Conservation (phyloP, 768 basidiomycete genomes). For the Suillus occidentalis region DNA sequence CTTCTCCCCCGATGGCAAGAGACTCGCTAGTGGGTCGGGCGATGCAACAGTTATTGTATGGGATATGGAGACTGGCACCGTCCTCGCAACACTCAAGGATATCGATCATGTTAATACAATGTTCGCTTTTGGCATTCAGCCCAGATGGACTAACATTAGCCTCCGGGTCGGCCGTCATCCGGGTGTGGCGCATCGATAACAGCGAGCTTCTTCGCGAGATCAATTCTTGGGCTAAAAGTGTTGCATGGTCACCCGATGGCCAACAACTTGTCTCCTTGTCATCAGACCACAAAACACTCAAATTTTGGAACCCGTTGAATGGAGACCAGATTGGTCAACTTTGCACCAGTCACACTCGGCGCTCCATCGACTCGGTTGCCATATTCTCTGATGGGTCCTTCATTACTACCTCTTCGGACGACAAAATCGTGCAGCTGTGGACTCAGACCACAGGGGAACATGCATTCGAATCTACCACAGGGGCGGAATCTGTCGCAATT, state of each 20-base stretch:
- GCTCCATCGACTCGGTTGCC: not conserved
- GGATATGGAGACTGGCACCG: not conserved
- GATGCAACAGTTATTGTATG: not conserved
- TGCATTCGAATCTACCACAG: not conserved
- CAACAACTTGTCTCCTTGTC: not conserved
- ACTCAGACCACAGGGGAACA: not conserved
- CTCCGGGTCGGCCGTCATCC: not conserved
- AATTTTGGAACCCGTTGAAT: not conserved
- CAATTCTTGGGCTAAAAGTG: not conserved
- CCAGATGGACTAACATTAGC: not conserved
- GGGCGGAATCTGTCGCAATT: not conserved
- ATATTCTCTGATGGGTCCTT: not conserved
- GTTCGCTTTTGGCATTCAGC: not conserved
- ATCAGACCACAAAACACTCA: not conserved
- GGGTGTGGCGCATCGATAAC: not conserved
- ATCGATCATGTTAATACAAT: no score
- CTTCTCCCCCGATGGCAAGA: not conserved
- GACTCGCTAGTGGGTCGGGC: not conserved
- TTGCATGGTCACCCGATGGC: not conserved
- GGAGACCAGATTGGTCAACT: not conserved
- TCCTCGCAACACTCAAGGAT: not conserved
- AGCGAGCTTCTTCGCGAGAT: not conserved
- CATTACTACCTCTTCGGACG: not conserved
- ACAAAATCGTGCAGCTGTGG: not conserved
- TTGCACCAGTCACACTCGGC: not conserved